Conservation (phyloP, 2,329 filamentous ascomycete species). For the Torrubiella hemipterigena region DNA sequence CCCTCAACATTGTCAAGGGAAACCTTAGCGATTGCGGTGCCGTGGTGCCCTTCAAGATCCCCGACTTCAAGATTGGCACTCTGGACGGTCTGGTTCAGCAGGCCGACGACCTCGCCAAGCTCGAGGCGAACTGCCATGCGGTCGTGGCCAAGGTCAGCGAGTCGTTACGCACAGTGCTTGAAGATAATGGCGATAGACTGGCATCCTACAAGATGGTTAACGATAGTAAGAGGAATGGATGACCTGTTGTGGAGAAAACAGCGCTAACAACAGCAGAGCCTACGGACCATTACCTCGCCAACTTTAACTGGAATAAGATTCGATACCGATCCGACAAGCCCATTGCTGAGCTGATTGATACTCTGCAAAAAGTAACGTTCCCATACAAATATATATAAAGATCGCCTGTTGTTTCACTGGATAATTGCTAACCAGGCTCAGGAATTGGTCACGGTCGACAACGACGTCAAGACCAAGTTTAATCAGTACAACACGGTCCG, state of each 20-base stretch:
- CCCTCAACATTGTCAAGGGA: conserved; percentile 61
- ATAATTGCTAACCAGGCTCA: conserved; percentile 25
- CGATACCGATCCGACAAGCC: conserved; percentile 92
- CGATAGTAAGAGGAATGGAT: conserved; percentile 54
- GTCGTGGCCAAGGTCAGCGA: conserved; percentile 85
- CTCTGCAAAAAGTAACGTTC: conserved; percentile 74
- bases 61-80: conserved; percentile 95
- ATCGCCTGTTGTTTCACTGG: too few species aligned
- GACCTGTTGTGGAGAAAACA: conserved; percentile 3
- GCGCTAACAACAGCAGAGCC: conserved; percentile 51
- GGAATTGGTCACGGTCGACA: conserved; percentile 88
- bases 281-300: conserved; percentile 83
- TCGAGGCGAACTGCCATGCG: conserved; percentile 65
- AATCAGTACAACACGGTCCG: conserved; percentile 90
- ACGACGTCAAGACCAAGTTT: conserved; percentile 89
- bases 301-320: conserved; percentile 94
- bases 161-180: conserved; percentile 69
- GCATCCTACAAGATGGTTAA: conserved; percentile 86
- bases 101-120: conserved; percentile 86
- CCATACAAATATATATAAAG: too few species aligned
- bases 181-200: conserved; percentile 73
- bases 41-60: conserved; percentile 68
- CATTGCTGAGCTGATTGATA: conserved; percentile 74
- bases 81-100: conserved; percentile 91
- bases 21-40: conserved; percentile 68